Evolutionary conservation across 345 rosid species (phyloP), one percentile per base, ranked within the genome.

Genomic region (Eucalyptus camaldulensis): DNA sequence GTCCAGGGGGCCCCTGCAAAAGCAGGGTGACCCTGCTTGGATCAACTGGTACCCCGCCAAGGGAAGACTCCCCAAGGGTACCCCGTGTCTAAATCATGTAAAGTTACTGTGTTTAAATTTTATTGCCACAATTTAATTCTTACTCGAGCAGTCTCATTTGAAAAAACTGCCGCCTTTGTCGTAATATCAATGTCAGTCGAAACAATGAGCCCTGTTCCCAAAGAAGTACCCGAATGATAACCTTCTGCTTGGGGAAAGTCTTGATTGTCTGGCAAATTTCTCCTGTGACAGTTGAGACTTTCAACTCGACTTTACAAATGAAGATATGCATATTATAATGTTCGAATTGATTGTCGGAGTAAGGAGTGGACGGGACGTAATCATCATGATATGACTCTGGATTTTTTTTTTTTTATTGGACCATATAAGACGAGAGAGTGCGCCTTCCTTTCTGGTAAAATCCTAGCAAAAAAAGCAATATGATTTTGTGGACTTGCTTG

Each of bases 1-100:
- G 51, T 49, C 0, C 0, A 6, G 3, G 13, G 3, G 16, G 3
- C 15, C 0, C 0, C 16, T 13, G 1, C 16, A 49, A 49, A 49
- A 16, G 51, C 0, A 49, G 6, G 3, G 16, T 1, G 3, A 49
- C 6, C 6, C 0, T 49, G 0, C 51, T 16, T 13, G 16, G 51
- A 49, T 49, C 0, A 49, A 16, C 7, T 49, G 0, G 51, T 49
- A 49, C 7, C 51, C 7, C 7, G 14, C 3, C 2, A 14, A 2
- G 17, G 51, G 51, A 49, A 49, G 51, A 49, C 51, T 49, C 51
- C 51, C 16, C 50, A 49, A 49, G 1, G 16, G 50, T 13, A 49
- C 6, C 50, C 6, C 16, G 0, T 49, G 16, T 49, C 51, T 49
- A 6, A 19, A 19, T 19, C 83, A 37, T 4, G 13, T 76, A 40